Evolutionary conservation across 257 asterid genomes (phyloP), one percentile per base, ranked within the genome.

Genomic region (Fraxinus excelsior): DNA sequence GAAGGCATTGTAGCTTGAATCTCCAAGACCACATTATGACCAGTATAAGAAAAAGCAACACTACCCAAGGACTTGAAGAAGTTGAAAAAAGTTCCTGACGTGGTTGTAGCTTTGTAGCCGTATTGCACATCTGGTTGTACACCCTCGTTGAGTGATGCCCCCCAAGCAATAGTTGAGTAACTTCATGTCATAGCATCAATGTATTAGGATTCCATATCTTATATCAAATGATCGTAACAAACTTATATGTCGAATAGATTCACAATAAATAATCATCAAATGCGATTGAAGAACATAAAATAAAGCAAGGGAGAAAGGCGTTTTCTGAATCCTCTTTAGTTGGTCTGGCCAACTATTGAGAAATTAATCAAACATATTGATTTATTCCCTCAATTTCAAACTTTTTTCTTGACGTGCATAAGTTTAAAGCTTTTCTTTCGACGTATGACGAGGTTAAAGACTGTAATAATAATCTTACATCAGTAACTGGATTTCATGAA

Each of bases 1-100:
- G 90, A 84, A 37, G 88, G 90, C 26, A 86, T 82, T 3, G 90
- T 86, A 7, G 90, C 88, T 73, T 84, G 90, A 23, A 86, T 86
- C 53, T 86, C 88, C 32, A 86, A 37, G 13, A 84, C 88, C 46
- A 86, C 90, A 37, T 86, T 86, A 62, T 86, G 90, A 0, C 88
- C 90, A 0, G 88, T 86, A 25, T 77, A 84, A 10, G 86, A 80
- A 56, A 86, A 86, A 2, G 81, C 86, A 3, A 86, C 35, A 9
- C 82, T 83, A 0, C 90, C 90, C 75, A 86, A 46, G 0, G 86
- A 88, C 32, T 44, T 80, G 13, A 86, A 75, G 46, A 79, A 76
- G 29, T 67, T 72, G 62, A 85, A 83, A 2, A 37, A 51, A 7
- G 66, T 80, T 0, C 28, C 83, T 0, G 67, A 0, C 7, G 85